Evolutionary conservation across 2,329 filamentous ascomycete genomes (phyloP), one percentile per base, ranked within the genome.

Genomic region (Cercospora sp.): DNA sequence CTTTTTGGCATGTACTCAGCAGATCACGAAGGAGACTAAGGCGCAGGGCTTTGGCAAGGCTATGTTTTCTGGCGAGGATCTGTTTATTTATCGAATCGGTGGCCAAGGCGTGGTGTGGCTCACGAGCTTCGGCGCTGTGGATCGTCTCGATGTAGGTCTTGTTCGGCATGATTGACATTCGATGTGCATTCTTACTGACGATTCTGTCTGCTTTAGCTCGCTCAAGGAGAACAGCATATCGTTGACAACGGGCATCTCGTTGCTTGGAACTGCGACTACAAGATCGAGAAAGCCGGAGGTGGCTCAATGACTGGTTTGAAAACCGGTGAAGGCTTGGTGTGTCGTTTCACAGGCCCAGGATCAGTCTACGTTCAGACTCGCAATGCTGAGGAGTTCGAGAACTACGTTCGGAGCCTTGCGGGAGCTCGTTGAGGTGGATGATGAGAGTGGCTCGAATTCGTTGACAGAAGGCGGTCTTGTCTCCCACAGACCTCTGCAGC

Each of bases 191-290:
- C n/a, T 51, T 20, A 20, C 45, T 51, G 5, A 51, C 45, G 1
- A 20, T 12, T 12, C 18, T 51, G 12, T 28, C 28, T 6, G 7
- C n/a, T 0, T 2, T 63, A 84, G 82, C 77, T 86, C 30, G 78
- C 79, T 73, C 82, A 84, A 6, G 90, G 90, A 6, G 94, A 97
- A 78, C 90, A 90, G 73, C 97, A 75, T 59, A 74, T 75, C 60
- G 93, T 98, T 1, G 94, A 78, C 63, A 78, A 78, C 53, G 75
- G 74, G 3, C 93, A 98, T 74, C 85, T 98, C 0, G 93, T 98
- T 0, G 94, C 94, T 0, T 98, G 94, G 94, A 97, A 96, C 78
- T 93, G 91, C 75, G 92, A 96, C 75, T 97, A 97, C 76, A 86
- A 91, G 3, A 88, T 97, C 71, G 93, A 97, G 81, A 89, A 94